Evolutionary conservation across 169 alveolate genomes (phyloP).

Genomic region (Plasmodium gaboni): DNA sequence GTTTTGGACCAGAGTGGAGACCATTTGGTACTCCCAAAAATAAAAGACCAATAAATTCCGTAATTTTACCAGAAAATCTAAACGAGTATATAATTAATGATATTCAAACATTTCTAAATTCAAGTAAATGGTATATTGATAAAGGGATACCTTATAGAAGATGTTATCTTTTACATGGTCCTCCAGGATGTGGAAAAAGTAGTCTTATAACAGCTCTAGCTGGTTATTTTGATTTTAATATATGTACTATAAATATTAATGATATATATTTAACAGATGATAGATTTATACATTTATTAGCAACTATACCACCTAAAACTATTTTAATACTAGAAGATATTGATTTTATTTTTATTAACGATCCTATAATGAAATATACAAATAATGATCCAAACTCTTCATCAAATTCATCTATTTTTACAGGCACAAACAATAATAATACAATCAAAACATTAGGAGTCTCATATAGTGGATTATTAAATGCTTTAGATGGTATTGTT

Average conservation of each 20-base stretch:
- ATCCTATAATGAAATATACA: neutral
- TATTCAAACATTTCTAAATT: constrained; percentile 34
- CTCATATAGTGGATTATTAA: constrained; percentile 89
- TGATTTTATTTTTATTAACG: constrained; percentile 35
- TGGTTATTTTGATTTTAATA: constrained; percentile 85
- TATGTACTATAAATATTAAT: constrained; percentile 85
- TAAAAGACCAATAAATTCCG: constrained; percentile 83
- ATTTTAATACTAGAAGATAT: constrained; percentile 74
- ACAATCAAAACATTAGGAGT: constrained; percentile 78
- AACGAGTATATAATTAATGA: constrained; percentile 54
- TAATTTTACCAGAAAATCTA: constrained; percentile 69
- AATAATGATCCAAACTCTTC: neutral
- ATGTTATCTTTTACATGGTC: constrained; percentile 88
- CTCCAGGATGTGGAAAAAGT: constrained; percentile 91
- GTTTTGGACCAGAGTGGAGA: constrained; percentile 86
- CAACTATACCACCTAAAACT: constrained; percentile 82
- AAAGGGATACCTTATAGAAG: constrained; percentile 90
- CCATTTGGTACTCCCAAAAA: constrained; percentile 84
- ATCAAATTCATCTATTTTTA: neutral
- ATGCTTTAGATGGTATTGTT: constrained; percentile 90
- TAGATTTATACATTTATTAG: constrained; percentile 84
- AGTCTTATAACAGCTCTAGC: constrained; percentile 89
- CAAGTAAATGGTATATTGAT: constrained; percentile 83
- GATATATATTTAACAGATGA: constrained; percentile 87
- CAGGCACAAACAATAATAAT: neutral